Evolutionary conservation across 139 green algal genomes (phyloP), one percentile per base, ranked within the genome.

Genomic region (Haematococcus lacustris): DNA sequence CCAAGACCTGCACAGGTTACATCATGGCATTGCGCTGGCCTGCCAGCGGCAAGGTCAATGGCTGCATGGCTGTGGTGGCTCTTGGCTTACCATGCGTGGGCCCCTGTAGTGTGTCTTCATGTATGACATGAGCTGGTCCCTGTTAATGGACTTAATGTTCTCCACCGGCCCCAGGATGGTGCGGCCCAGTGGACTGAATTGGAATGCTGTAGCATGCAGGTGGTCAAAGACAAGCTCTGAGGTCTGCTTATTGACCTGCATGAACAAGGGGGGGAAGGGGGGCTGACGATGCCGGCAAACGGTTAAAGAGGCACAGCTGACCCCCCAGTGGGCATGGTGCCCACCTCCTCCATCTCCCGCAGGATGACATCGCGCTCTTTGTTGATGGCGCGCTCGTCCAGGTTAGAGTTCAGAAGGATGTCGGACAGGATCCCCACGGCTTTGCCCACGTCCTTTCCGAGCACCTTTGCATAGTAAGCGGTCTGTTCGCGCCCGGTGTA

Each of bases 141-240:
- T 79, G 39, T 83, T 97, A 70, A 99, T 91, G 67, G 64, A 80
- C 33, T 85, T 76, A 43, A 99, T 93, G 88, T 98, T 98, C 35
- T 93, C 86, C 21, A 89, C 90, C 39, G 94, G 89, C 1, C 95
- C 95, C 71, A 98, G 83, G 79, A 99, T 98, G 39, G 95, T 98
- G 73, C 90, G 85, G 6, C 95, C 95, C 69, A 98, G 84, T 2
- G 93, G 91, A 50, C 71, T 97, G 85, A 91, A 80, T 88, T 99
- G 95, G 85, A 98, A 99, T 2, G 95, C 95, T 39, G 95, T 99
- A 37, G 95, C 94, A 75, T 99, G 95, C 73, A 99, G 87, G 80
- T 99, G 95, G 85, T 98, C 95, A 79, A 98, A 98, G 34, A 99
- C 81, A 38, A 89, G 78, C 81, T 87, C 78, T 33, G 73, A 82